Conservation (phyloP, 1,284 basidiomycete genomes). For the Cryptococcus sp. region DNA sequence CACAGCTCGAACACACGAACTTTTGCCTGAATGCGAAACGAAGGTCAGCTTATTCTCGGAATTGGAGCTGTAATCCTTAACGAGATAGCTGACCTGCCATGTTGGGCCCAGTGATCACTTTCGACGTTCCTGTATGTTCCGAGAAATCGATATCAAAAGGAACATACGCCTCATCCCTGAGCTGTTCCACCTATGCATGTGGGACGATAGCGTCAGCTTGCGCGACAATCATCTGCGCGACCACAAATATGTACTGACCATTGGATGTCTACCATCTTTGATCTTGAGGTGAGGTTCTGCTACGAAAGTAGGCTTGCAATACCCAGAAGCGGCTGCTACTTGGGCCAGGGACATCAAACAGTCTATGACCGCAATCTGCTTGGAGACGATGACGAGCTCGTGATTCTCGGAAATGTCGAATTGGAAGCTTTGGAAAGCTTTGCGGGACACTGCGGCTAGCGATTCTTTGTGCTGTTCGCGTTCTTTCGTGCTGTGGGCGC, state of each 20-base stretch:
- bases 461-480: slow-evolving; percentile 76
- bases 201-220: too few relatives aligned
- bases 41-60: not conserved
- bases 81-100: slow-evolving; percentile 55
- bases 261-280: slow-evolving; percentile 63
- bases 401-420: slow-evolving; percentile 71
- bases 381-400: slow-evolving; percentile 69
- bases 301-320: slow-evolving; percentile 72
- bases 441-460: slow-evolving; percentile 65
- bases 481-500: slow-evolving; percentile 59
- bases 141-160: slow-evolving; percentile 57
- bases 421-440: slow-evolving; percentile 70
- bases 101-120: slow-evolving; percentile 67
- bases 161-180: slow-evolving; percentile 76
- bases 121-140: slow-evolving; percentile 59
- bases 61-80: not conserved
- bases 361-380: slow-evolving; percentile 68
- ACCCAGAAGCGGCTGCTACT: slow-evolving; percentile 44
- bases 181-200: slow-evolving; percentile 69
- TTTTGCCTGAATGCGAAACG: slow-evolving; percentile 39
- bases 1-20: slow-evolving; percentile 47
- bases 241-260: slow-evolving; percentile 61
- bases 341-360: slow-evolving; percentile 50
- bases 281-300: slow-evolving; percentile 59
- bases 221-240: too few relatives aligned